Evolutionary conservation across 768 basidiomycete genomes (phyloP), one percentile per base, ranked within the genome.

Genomic region (Termitomyces titanicus): DNA sequence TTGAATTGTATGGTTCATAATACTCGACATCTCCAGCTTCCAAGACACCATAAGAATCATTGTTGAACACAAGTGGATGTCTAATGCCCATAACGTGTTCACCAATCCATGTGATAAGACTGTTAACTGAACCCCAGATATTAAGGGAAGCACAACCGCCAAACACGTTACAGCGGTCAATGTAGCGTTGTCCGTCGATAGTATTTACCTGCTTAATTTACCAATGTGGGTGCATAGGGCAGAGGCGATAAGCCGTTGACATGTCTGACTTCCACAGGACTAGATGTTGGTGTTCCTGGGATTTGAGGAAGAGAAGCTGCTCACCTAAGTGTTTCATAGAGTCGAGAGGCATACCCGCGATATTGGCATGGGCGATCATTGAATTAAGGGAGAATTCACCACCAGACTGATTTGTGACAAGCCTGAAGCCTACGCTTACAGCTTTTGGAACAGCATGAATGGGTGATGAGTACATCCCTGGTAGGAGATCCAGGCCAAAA

Each of bases 181-280:
- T 56, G 50, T 68, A 56, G 4, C 53, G 60, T 15, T 55, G 12
- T 15, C 66, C 68, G 33, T 72, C 66, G 12, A 74, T 64, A 27
- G 61, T 62, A 45, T 69, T 60, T 11, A 70, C 63, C 55, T 77
- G 74, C 42, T 66, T 64, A 18, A 76, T 56, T 53, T 66, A 61
- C 64, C 64, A 65, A 22, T 54, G 2, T 0, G 44, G 44, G 5
- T 45, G 44, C 44, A 45, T 45, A 2, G 44, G 44, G 12, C 24
- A 27, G 3, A 55, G 66, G 0, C 66, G 61, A 42, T 74, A 77
- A 0, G 76, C 76, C 10, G 65, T 56, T 0, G 66, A 61, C 0
- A 79, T 70, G 48, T 79, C 75, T 0, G 69, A 70, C 52, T 77
- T 77, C 62, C 67, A 75, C 0, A 74, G 40, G 8, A 55, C 44